Evolutionary conservation across 2,329 filamentous ascomycete genomes (phyloP), one percentile per base, ranked within the genome.

Genomic region (Fusarium succisae): DNA sequence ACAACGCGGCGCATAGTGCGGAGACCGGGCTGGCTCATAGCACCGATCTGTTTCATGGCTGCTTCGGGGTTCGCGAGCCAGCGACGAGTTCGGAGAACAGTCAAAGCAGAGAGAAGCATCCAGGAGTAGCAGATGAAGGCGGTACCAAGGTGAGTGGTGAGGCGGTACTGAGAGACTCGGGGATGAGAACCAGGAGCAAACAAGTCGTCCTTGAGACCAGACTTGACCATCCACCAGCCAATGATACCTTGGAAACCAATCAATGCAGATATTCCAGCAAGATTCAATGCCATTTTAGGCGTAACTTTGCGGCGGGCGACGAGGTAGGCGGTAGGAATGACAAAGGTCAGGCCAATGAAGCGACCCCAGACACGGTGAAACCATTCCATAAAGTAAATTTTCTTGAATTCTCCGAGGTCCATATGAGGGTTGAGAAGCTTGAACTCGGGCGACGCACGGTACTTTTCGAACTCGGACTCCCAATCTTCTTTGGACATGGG

Each of bases 341-440:
- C 91, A 82, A 98, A 98, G 57, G 94, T 93, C 72, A 98, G 83
- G 67, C 96, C 96, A 66, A 99, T 94, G 77, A 97, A 88, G 74
- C 96, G 92, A 51, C 96, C 96, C 95, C 96, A 98, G 63, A 98
- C 88, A 37, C 96, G 91, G 83, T 99, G 96, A 48, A 92, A 91
- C 96, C 96, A 99, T 87, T 99, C 96, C 96, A 98, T 98, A 83
- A 93, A 99, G 88, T 98, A 99, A 76, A 99, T 99, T 81, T 96
- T 93, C 84, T 98, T 98, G 86, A 98, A 99, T 82, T 99, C 96
- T 66, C 91, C 89, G 64, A 99, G 87, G 38, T 90, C 92, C 96
- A 99, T 99, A 82, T 94, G 90, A 38, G 95, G 93, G 85, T 99
- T 99, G 77, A 99, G 88, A 71, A 95, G 89, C 80, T 93, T 91